Evolutionary conservation across 225 moss, liverwort and hornwort species (phyloP), one percentile per base, ranked within the genome.

Genomic region (Pseudoscleropodium purum): DNA sequence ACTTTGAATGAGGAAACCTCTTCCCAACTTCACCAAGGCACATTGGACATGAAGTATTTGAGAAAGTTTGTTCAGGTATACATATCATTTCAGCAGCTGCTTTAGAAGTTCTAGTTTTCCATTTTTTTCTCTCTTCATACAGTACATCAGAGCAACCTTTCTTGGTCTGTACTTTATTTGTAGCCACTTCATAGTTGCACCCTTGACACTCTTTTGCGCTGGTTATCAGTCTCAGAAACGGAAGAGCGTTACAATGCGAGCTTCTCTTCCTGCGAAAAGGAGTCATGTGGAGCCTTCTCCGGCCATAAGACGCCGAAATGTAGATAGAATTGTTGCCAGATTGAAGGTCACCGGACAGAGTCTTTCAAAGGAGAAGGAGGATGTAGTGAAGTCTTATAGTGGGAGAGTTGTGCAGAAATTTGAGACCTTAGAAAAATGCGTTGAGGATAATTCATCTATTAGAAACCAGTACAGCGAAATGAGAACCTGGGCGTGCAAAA

Each of bases 221-320:
- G 85, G 62, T n/a, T 26, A 78, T 43, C 93, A 94, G 94, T 90
- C 90, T 86, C 94, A 93, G 93, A 93, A 92, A 77, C 85, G 90
- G 82, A 94, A 92, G 91, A 67, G 91, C 81, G 91, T 90, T 39
- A 43, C 43, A n/a, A 84, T 73, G 72, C 90, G 84, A 81, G 86
- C 67, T 75, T 81, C 89, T 63, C n/a, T 90, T 74, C 81, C 86
- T 81, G 37, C 70, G 41, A 91, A 81, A 52, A 37, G 77, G 30
- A 85, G n/a, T 63, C 91, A 82, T 62, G 31, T 59, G 45, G 75
- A 90, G 51, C 76, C 34, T 66, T 54, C 68, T 69, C 39, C 30
- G 59, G 60, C 66, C 17, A 34, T 17, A 39, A 49, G 49, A 68
- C 60, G 60, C 18, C 86, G 34, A 73, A 26, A 84, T 70, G 41